phyloP scores from a whole-genome alignment of 768 basidiomycete species.

The Russula virescens region DNA sequence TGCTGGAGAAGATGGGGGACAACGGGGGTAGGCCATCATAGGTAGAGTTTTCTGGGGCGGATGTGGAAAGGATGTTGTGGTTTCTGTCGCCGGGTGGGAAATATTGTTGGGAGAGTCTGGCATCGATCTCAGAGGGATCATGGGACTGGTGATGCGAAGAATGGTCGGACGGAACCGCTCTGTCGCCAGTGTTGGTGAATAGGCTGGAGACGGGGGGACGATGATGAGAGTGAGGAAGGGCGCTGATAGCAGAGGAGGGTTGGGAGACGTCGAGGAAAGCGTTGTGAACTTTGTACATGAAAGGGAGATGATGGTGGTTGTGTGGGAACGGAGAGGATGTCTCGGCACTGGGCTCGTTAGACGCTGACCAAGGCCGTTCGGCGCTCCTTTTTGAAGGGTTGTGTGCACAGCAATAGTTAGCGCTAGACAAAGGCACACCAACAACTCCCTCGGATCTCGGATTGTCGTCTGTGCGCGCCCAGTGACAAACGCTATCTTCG shows the following conservation, averaged over 20 bases:
- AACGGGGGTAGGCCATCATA: slow-evolving; percentile 11
- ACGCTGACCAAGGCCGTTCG: no score
- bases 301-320: background rate
- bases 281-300: slow-evolving; percentile 11
- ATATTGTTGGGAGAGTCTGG: slow-evolving; percentile 17
- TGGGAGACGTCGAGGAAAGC: background rate
- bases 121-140: slow-evolving; percentile 17
- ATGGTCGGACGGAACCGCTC: background rate
- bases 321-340: background rate
- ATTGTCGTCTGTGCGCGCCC: no score
- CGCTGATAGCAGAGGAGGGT: background rate
- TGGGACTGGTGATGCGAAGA: background rate
- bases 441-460: no score
- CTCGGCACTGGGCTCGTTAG: background rate
- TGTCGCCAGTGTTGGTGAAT: background rate
- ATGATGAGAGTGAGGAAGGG: slow-evolving; percentile 1
- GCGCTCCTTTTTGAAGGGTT: no score
- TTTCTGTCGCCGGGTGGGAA: slow-evolving; percentile 8
- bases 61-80: slow-evolving; percentile 10
- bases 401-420: no score
- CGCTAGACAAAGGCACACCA: no score
- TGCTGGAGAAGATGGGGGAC: slow-evolving; percentile 17
- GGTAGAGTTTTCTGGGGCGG: slow-evolving; percentile 19
- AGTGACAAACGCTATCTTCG: no score
- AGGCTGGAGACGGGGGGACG: slow-evolving; percentile 10